These are phyloP conservation scores for Xerocomus spinulosus DNA, from an alignment of 768 basidiomycete genomes.

Conservation along the genomic window DNA sequence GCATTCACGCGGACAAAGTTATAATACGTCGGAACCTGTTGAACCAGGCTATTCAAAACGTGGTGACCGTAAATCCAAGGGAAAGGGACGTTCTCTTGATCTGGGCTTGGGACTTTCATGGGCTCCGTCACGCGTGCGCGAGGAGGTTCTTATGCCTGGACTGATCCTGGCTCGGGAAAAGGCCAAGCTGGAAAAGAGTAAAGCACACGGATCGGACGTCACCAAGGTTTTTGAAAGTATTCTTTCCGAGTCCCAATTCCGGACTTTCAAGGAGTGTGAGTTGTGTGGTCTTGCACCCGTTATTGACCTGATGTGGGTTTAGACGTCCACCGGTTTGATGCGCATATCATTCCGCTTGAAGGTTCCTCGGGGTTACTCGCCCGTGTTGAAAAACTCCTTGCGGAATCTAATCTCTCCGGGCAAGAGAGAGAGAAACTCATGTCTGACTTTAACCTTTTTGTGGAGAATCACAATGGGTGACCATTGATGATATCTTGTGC, in stretches of 20 bases:
- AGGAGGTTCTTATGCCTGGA: conserved; percentile 57
- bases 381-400: conserved; percentile 58
- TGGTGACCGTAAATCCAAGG: conserved; percentile 27
- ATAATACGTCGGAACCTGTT: conserved; percentile 23
- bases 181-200: conserved; percentile 17
- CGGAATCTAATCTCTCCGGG: conserved; percentile 44
- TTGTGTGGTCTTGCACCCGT: conserved; percentile 10
- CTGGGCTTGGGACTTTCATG: conserved; percentile 65
- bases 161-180: conserved; percentile 28
- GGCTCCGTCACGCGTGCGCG: conserved; percentile 65
- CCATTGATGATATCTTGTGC: conserved; percentile 4
- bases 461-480: conserved; percentile 33
- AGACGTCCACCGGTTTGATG: conserved; percentile 77
- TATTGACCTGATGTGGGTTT: conserved; percentile 10
- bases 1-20: conserved; percentile 22
- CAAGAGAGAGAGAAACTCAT: conserved; percentile 47
- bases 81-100: conserved; percentile 69
- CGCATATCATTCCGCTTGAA: conserved; percentile 69
- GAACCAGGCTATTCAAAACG: conserved; percentile 9
- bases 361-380: conserved; percentile 67
- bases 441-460: conserved; percentile 57
- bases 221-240: conserved; percentile 36
- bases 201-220: conserved; percentile 29
- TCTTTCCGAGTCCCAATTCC: conserved; percentile 34
- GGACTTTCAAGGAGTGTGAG: conserved; percentile 61